Evolutionary conservation across 495 filamentous ascomycete genomes (phyloP), one percentile per base, ranked within the genome.

Genomic region (Filosporella fistucella): DNA sequence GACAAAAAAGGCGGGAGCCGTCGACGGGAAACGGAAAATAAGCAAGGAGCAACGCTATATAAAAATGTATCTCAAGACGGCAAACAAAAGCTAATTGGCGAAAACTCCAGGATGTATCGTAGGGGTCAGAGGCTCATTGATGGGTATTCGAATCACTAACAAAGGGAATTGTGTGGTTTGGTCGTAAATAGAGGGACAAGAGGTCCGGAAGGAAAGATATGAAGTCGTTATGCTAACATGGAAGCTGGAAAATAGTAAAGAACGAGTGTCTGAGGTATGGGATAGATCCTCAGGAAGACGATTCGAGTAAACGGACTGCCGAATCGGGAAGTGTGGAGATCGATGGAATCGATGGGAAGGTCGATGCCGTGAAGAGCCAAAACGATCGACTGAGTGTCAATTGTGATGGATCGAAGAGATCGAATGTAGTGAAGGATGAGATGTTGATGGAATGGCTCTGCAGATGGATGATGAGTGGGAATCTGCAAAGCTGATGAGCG

Each of bases 71-170:
- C 45, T 42, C 56, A 20, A 39, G 37, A 22, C 41, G 25, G 43
- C 8, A 23, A 28, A 55, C 51, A 54, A 49, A 51, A 29, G 28
- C 32, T 49, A 45, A 51, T 39, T 51, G 46, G 43, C 44, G 58
- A 59, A 64, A 75, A 81, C 72, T 77, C 73, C 71, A 64, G 52
- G 35, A 51, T 45, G 52, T 68, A 67, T 77, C 71, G 71, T 79
- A 56, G 71, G 65, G 67, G 65, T 82, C 75, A 76, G 72, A 77
- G 68, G 71, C 71, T 86, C 84, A 84, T 88, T 67, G 66, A 68
- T 70, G 70, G 75, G 69, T 74, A 72, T 76, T 75, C 64, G 55
- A 69, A 73, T 71, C 68, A 62, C 64, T 60, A 55, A 81, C 73
- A 80, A 78, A 75, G 67, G 69, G 73, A 72, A 74, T 57, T 45